Conservation (phyloP, 345 rosid genomes). For the Rhodamnia rubescens region DNA sequence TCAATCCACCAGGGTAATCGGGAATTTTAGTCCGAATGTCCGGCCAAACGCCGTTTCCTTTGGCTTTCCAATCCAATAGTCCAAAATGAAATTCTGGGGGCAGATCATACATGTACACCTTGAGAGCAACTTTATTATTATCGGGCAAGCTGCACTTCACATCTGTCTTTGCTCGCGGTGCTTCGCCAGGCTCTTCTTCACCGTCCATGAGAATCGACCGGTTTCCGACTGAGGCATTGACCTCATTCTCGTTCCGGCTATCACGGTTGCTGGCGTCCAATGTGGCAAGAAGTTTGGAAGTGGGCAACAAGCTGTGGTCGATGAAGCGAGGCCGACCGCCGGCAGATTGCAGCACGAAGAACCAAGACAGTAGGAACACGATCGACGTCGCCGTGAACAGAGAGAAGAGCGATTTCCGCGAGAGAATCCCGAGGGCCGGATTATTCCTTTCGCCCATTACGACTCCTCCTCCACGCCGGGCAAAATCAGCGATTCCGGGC, state of each 20-base stretch:
- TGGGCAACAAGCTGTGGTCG: slow-evolving; percentile 19
- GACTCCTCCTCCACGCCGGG: neutral
- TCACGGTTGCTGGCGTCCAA: slow-evolving; percentile 12
- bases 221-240: slow-evolving; percentile 10
- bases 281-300: slow-evolving; percentile 11
- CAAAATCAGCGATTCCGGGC: neutral
- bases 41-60: slow-evolving; percentile 64
- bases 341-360: slow-evolving; percentile 49
- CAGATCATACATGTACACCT: slow-evolving; percentile 86
- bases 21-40: slow-evolving; percentile 50
- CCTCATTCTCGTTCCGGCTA: neutral
- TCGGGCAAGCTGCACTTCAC: neutral
- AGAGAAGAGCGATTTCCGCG: slow-evolving; percentile 35
- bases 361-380: slow-evolving; percentile 62
- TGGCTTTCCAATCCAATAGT: slow-evolving; percentile 60
- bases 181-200: slow-evolving; percentile 9
- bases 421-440: slow-evolving; percentile 14
- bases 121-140: slow-evolving; percentile 19
- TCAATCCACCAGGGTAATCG: slow-evolving; percentile 77
- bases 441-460: slow-evolving; percentile 47
- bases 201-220: slow-evolving; percentile 17
- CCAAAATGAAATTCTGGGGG: slow-evolving; percentile 82
- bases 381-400: slow-evolving; percentile 28
- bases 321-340: slow-evolving; percentile 21
- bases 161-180: neutral